Conservation (phyloP, 129 eudicot genomes). For the Saposhnikovia divaricata region DNA sequence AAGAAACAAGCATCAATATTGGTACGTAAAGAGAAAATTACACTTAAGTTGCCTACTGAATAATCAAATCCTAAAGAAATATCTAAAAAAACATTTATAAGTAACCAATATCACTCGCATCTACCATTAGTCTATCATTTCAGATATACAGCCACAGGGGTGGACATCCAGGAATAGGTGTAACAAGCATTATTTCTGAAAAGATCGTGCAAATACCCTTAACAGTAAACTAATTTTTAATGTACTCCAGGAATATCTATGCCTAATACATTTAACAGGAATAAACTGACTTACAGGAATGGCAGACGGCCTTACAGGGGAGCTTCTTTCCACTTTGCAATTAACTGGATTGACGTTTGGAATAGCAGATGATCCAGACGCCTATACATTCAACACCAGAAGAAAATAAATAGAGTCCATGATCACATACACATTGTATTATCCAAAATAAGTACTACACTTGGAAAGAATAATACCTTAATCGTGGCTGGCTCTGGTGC, state of each 20-base stretch:
- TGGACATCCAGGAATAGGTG: not conserved
- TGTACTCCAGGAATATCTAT: not conserved
- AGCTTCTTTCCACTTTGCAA: constrained; percentile 71
- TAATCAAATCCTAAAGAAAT: not conserved
- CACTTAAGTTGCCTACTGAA: not conserved
- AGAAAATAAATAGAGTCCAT: constrained; percentile 10
- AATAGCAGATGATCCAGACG: constrained; percentile 46
- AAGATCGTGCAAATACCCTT: not conserved
- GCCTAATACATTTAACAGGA: not conserved
- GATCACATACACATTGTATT: not conserved
- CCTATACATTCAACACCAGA: constrained; percentile 17
- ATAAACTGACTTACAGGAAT: constrained; percentile 44
- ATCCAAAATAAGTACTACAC: not conserved
- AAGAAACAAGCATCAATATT: not conserved
- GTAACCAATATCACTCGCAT: not conserved
- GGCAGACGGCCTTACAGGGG: constrained; percentile 65
- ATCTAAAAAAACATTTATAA: not conserved
- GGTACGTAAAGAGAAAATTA: not conserved
- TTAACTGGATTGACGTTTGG: constrained; percentile 46
- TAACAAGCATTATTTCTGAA: not conserved
- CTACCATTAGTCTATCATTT: not conserved
- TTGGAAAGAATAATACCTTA: constrained; percentile 37
- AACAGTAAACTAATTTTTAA: not conserved
- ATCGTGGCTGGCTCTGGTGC: constrained; percentile 58
- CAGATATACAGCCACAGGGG: not conserved